Evolutionary conservation across 495 filamentous ascomycete species (phyloP), one percentile per base, ranked within the genome.

Genomic region (Hapsidospora chrysogenum): DNA sequence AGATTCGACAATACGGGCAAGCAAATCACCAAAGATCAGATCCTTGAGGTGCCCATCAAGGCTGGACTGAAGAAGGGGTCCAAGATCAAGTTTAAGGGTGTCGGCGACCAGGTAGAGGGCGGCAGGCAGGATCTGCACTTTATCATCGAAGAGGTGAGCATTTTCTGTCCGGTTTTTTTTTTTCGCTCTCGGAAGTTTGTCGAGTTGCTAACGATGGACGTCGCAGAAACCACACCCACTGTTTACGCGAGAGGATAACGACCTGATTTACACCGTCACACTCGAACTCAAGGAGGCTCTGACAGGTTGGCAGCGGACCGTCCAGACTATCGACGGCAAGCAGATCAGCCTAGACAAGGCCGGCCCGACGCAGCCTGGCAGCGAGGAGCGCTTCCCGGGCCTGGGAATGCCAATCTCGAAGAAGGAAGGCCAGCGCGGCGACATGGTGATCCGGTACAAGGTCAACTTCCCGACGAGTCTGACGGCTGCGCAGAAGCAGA

Each of bases 121-220:
- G 86, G 86, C n/a, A 79, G 83, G 37, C 92, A 97, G 56, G 92
- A 97, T 58, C 54, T 97, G 29, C 86, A 93, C 52, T 85, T 97
- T 45, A 76, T 96, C 33, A 74, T 97, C 7, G 76, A 80, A 48
- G 86, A 95, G 78, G 85, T 92, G 74, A 57, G 77, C 22, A n/a
- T 17, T 18, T 31, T 17, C 14, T 7, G 16, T 8, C 29, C 16
- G 9, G 33, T 10, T 21, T 14, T 14, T 19, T 18, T 17, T 31
- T 13, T 34, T 34, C 22, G 4, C 14, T 29, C 25, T 13, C 29
- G 15, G 3, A n/a, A 17, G 3, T 40, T 40, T 28, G 26, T 26
- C 30, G 25, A n/a, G n/a, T n/a, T n/a, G n/a, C n/a, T n/a, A n/a
- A n/a, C n/a, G n/a, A n/a, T n/a, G n/a, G n/a, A n/a, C n/a, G n/a